These are phyloP conservation scores for Aethionema arabicum DNA, from an alignment of 345 rosid species.

Conservation along the genomic window DNA sequence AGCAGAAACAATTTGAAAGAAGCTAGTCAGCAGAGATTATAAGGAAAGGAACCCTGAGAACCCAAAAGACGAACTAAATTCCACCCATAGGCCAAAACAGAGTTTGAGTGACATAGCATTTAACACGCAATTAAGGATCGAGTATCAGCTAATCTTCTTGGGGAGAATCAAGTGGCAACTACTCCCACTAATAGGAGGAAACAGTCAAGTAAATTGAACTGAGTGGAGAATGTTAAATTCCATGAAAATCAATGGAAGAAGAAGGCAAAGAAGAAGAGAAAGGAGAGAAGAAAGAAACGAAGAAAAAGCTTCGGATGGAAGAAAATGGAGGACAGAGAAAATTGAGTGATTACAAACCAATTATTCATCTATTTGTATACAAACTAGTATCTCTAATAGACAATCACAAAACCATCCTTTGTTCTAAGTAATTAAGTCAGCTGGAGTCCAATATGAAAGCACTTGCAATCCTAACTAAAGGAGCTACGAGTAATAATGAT, in stretches of 20 bases:
- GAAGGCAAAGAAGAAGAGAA: too few relatives aligned
- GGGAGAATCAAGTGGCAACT: background rate
- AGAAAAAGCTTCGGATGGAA: too few relatives aligned
- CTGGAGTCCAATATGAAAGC: conserved; percentile 5
- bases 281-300: too few relatives aligned
- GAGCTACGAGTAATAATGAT: background rate
- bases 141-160: background rate
- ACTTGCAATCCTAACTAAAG: background rate
- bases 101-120: conserved; percentile 7
- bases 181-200: background rate
- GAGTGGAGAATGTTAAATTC: too few relatives aligned
- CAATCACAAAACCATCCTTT: background rate
- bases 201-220: conserved; percentile 3
- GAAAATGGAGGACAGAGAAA: too few relatives aligned
- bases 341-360: too few relatives aligned
- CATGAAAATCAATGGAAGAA: too few relatives aligned
- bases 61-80: background rate
- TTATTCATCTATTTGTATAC: too few relatives aligned
- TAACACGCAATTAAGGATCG: background rate
- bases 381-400: too few relatives aligned
- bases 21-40: background rate
- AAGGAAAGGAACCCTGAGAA: conserved; percentile 15
- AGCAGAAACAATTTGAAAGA: too few relatives aligned
- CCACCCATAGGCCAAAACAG: background rate
- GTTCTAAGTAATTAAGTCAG: background rate